These are phyloP conservation scores for Rutidosis leptorrhynchoides DNA, from an alignment of 129 eudicot genomes.

Conservation along the genomic window DNA sequence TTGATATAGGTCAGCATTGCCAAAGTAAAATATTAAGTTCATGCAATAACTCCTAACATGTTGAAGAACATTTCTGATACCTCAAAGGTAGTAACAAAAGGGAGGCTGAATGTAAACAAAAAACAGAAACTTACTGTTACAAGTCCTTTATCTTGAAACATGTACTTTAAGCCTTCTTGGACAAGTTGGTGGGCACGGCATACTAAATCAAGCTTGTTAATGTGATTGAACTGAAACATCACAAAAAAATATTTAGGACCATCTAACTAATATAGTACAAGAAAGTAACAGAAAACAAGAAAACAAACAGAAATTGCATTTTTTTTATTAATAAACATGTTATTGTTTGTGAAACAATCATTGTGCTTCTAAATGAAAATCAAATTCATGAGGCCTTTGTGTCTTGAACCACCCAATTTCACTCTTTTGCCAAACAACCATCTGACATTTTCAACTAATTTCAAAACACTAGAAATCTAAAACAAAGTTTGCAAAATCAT, in stretches of 20 bases:
- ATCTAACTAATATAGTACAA: slow-evolving; percentile 7
- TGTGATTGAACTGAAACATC: slow-evolving; percentile 76
- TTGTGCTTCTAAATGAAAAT: slow-evolving; percentile 14
- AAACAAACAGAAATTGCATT: background rate
- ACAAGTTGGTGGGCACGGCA: slow-evolving; percentile 99
- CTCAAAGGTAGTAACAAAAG: too few relatives aligned
- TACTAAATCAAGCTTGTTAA: slow-evolving; percentile 94
- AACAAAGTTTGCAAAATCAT: too few relatives aligned
- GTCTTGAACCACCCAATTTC: too few relatives aligned
- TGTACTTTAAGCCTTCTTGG: slow-evolving; percentile 96
- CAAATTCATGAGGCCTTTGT: background rate
- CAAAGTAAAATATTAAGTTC: background rate
- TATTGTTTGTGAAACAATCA: background rate
- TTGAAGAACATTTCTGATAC: too few relatives aligned
- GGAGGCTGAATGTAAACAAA: too few relatives aligned
- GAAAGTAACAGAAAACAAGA: too few relatives aligned
- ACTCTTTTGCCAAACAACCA: too few relatives aligned
- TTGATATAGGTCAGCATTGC: background rate
- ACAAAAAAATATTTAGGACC: slow-evolving; percentile 1
- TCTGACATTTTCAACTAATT: too few relatives aligned
- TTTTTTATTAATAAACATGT: background rate
- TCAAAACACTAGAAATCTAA: too few relatives aligned
- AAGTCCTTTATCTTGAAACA: slow-evolving; percentile 99
- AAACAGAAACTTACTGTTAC: slow-evolving; percentile 73
- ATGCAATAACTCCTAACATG: background rate